These are phyloP conservation scores for Chaetomiaceae sp. DNA, from an alignment of 2,329 filamentous ascomycete species.

Conservation along the genomic window DNA sequence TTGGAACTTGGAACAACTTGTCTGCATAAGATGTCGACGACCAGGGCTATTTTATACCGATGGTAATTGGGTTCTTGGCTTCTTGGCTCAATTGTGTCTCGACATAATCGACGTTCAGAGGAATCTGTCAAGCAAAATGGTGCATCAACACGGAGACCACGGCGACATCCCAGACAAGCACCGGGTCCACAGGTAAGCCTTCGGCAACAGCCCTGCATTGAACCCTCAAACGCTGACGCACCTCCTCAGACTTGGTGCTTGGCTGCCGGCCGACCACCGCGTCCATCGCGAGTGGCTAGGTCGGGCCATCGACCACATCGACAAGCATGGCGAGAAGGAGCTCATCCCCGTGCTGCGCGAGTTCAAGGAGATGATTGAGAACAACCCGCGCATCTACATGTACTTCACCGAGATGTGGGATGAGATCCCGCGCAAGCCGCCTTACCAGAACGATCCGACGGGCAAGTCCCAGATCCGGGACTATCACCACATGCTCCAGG, in stretches of 20 bases:
- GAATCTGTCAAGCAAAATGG: conserved; percentile 35
- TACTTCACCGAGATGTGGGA: conserved; percentile 65
- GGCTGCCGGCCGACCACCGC: conserved; percentile 61
- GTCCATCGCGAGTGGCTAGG: conserved; percentile 61
- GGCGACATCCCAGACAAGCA: conserved; percentile 48
- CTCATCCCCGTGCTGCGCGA: conserved; percentile 59
- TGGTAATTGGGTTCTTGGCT: background rate
- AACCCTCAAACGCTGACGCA: background rate
- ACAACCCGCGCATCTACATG: conserved; percentile 60
- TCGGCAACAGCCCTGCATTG: background rate
- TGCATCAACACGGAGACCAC: conserved; percentile 47
- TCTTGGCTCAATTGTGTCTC: background rate
- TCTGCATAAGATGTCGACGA: no score
- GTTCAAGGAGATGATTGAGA: conserved; percentile 63
- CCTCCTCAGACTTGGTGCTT: conserved; percentile 46
- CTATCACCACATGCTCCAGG: conserved; percentile 61
- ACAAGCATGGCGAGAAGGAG: conserved; percentile 42
- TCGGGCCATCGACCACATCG: conserved; percentile 51
- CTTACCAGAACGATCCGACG: conserved; percentile 58
- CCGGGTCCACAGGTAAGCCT: conserved; percentile 41
- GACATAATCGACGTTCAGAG: background rate
- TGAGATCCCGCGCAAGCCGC: conserved; percentile 57
- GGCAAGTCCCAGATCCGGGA: conserved; percentile 60
- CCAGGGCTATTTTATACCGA: background rate
- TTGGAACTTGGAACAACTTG: no score